phyloP scores from a whole-genome alignment of 2,329 filamentous ascomycete genomes.

The Fusarium fujikuroi region DNA sequence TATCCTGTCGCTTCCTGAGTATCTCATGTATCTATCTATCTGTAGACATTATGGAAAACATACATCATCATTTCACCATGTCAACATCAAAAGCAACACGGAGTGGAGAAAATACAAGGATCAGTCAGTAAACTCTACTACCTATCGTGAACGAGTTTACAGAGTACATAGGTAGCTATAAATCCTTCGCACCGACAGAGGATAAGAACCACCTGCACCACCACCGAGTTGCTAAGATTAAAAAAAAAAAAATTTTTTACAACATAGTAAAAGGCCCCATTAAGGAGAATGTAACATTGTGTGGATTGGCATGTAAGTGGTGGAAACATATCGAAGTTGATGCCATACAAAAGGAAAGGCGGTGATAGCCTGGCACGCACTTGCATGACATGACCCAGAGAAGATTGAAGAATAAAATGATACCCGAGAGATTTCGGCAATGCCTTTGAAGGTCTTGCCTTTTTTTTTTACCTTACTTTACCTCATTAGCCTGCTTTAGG shows the following conservation, averaged over 20 bases:
- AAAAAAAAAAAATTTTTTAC: no score
- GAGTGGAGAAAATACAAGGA: not conserved
- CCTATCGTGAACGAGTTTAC: not conserved
- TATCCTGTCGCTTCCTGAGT: not conserved
- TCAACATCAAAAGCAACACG: not conserved
- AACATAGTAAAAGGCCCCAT: not conserved
- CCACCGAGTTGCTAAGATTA: not conserved
- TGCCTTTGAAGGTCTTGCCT: not conserved
- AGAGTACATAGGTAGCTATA: not conserved
- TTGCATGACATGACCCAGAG: conserved; percentile 20
- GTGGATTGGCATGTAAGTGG: not conserved
- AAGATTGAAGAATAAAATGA: conserved; percentile 16
- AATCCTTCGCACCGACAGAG: not conserved
- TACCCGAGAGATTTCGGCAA: conserved; percentile 6
- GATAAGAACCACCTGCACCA: not conserved
- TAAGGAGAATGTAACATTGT: not conserved
- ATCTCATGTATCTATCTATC: not conserved
- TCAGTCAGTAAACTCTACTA: not conserved
- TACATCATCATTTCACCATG: not conserved
- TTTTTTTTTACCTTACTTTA: not conserved
- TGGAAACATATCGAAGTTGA: conserved; percentile 3
- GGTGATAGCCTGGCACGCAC: conserved; percentile 16
- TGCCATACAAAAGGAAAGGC: conserved; percentile 1
- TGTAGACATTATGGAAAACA: not conserved
- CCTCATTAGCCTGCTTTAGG: not conserved